phyloP scores from a whole-genome alignment of 2,329 filamentous ascomycete genomes.

The Grosmannia penicillata region DNA sequence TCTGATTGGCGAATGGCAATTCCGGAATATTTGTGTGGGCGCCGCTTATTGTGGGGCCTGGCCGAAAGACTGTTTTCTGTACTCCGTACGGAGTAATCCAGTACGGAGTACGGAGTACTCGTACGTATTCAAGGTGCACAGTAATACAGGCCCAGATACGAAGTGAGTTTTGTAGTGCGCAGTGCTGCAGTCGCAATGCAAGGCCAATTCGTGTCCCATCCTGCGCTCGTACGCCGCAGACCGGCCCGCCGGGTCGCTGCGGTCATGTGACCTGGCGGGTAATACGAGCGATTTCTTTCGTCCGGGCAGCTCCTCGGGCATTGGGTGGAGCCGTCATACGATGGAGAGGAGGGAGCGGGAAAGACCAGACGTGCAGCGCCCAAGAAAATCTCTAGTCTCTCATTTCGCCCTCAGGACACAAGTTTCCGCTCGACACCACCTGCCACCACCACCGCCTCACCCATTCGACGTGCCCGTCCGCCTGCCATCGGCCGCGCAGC shows the following conservation, averaged over 20 bases:
- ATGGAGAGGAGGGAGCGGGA: conserved; percentile 8
- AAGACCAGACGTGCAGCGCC: background rate
- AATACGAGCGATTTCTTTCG: conserved; percentile 13
- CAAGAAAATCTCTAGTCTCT: conserved; percentile 7
- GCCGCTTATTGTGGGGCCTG: too few species aligned
- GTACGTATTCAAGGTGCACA: too few species aligned
- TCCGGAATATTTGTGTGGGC: conserved; percentile 4
- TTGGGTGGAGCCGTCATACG: conserved; percentile 12
- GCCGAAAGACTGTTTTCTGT: too few species aligned
- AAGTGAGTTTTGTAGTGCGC: too few species aligned
- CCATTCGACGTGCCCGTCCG: background rate
- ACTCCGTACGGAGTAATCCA: too few species aligned
- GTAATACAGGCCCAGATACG: too few species aligned
- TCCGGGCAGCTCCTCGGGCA: conserved; percentile 8
- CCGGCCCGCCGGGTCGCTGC: too few species aligned
- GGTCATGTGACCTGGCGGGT: conserved; percentile 6
- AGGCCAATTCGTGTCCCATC: too few species aligned
- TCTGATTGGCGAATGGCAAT: conserved; percentile 8
- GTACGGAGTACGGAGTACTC: too few species aligned
- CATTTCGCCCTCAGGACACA: background rate
- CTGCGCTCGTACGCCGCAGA: too few species aligned
- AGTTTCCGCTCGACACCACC: background rate
- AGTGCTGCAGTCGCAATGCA: too few species aligned
- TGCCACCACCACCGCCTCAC: background rate
- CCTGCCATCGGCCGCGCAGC: background rate